These are phyloP conservation scores for Agrocybe pediades DNA, from an alignment of 768 basidiomycete genomes.

Conservation along the genomic window DNA sequence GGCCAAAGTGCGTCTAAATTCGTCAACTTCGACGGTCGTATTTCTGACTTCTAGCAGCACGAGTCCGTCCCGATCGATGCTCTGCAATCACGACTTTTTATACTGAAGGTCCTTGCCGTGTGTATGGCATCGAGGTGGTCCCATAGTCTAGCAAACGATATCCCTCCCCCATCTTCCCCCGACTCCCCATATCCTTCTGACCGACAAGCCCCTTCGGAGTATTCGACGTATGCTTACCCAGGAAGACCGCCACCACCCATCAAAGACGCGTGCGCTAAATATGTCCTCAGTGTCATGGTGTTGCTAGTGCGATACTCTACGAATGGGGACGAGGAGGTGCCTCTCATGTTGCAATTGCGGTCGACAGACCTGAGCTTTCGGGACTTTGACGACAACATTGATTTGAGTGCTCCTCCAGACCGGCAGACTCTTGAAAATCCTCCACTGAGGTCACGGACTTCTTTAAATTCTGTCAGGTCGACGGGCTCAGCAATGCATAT, in stretches of 20 bases:
- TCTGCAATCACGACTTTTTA: conserved; percentile 84
- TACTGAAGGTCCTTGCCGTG: conserved; percentile 79
- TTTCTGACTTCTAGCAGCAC: conserved; percentile 52
- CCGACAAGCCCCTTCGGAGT: conserved; percentile 43
- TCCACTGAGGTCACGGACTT: conserved; percentile 28
- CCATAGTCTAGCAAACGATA: conserved; percentile 40
- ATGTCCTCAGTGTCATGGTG: conserved; percentile 81
- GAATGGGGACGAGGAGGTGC: conserved; percentile 52
- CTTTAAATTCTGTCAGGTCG: conserved; percentile 40
- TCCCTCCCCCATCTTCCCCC: conserved; percentile 33
- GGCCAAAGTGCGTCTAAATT: conserved; percentile 66
- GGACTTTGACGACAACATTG: conserved; percentile 61
- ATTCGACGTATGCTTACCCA: conserved; percentile 33
- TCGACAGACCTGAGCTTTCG: conserved; percentile 68
- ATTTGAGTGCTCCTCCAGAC: neutral
- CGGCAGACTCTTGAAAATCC: neutral
- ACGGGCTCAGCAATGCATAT: conserved; percentile 43
- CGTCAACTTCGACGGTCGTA: neutral
- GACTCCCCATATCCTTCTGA: conserved; percentile 34
- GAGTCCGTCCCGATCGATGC: conserved; percentile 64
- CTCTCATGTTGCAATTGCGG: conserved; percentile 55
- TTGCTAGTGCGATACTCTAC: conserved; percentile 82
- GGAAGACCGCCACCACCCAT: conserved; percentile 61
- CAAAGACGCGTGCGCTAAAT: conserved; percentile 81
- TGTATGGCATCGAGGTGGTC: conserved; percentile 80